phyloP scores from a whole-genome alignment of 805 yeast species.

The Candida mattraensis region DNA sequence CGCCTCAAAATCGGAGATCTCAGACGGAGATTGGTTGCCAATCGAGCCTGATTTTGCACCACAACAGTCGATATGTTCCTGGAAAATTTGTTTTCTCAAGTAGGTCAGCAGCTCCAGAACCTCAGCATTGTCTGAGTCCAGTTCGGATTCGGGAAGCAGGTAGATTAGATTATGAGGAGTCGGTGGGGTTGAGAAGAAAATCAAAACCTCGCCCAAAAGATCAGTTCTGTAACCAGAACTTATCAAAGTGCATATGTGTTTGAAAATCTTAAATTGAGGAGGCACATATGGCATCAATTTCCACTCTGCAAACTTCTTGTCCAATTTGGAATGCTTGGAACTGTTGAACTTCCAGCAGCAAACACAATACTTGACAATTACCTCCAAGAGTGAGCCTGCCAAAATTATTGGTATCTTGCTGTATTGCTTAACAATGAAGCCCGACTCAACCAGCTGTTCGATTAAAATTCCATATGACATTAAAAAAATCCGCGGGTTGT shows the following conservation, averaged over 20 bases:
- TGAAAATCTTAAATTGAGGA: constrained; percentile 23
- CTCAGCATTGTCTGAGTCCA: constrained; percentile 13
- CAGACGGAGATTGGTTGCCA: constrained; percentile 8
- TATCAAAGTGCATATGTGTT: constrained; percentile 15
- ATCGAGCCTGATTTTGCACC: constrained; percentile 2
- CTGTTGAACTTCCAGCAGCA: constrained; percentile 41
- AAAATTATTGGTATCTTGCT: constrained; percentile 25
- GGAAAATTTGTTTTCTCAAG: constrained; percentile 18
- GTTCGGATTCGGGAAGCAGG: constrained; percentile 17
- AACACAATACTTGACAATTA: constrained; percentile 45
- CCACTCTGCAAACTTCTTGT: constrained; percentile 34
- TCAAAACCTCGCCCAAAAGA: constrained; percentile 25
- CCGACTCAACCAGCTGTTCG: constrained; percentile 41
- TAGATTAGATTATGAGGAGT: constrained; percentile 25
- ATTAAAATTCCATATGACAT: constrained; percentile 39
- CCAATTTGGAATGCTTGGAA: constrained; percentile 20
- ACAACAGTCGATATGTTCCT: constrained; percentile 26
- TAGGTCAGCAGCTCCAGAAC: constrained; percentile 20
- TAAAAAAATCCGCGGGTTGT: constrained; percentile 40
- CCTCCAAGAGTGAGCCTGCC: constrained; percentile 38
- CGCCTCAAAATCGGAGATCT: constrained; percentile 7
- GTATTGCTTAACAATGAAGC: constrained; percentile 34
- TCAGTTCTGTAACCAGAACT: constrained; percentile 21
- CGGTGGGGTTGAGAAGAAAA: constrained; percentile 25
- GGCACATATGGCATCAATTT: constrained; percentile 26